Evolutionary conservation across 805 yeast genomes (phyloP).

Genomic region (Komagataella populi): DNA sequence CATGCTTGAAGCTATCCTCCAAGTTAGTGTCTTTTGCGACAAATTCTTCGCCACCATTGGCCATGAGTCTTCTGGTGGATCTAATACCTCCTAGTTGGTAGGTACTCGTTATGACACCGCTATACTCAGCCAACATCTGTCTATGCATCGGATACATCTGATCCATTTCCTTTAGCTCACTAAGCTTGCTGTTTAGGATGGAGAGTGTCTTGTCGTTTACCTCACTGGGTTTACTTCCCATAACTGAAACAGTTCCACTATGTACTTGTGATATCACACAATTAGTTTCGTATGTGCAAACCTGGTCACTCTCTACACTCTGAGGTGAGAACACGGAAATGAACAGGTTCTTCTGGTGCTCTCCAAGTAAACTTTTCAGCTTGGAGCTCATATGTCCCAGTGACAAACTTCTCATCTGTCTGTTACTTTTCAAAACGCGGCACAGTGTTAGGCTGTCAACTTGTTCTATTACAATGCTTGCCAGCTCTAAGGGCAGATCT

Average conservation of each 20-base stretch:
- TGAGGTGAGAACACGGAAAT: conserved; percentile 16
- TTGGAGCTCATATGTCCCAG: not conserved
- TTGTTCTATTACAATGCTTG: not conserved
- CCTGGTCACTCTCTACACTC: conserved; percentile 8
- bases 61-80: not conserved
- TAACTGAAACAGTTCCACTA: not conserved
- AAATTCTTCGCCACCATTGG: not conserved
- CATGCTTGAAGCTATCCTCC: conserved; percentile 1
- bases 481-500: not conserved
- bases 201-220: not conserved
- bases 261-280: conserved; percentile 4
- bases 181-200: not conserved
- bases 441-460: not conserved
- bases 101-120: not conserved
- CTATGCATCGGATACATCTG: not conserved
- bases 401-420: not conserved
- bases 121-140: not conserved
- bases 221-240: not conserved
- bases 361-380: not conserved
- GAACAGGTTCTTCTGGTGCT: conserved; percentile 4
- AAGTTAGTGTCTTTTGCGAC: conserved; percentile 3
- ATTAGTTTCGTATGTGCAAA: conserved; percentile 10
- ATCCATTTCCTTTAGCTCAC: not conserved
- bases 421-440: not conserved
- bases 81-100: not conserved